Conservation (phyloP, 805 yeast species). For the Cyberlindnera sargentensis region DNA sequence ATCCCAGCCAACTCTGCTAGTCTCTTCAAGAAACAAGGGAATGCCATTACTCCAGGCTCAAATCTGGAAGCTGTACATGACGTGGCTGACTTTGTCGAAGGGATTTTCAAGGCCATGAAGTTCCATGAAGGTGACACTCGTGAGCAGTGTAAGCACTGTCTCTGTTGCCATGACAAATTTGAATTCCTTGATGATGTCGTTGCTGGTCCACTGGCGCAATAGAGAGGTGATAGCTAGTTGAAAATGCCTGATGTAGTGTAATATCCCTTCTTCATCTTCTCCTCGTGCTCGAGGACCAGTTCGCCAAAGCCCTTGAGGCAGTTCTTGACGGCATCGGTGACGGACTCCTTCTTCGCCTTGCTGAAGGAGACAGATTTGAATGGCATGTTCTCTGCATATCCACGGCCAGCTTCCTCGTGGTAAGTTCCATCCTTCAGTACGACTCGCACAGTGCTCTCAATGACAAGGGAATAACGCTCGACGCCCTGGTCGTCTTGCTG, state of each 20-base stretch:
- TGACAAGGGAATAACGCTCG: slow-evolving; percentile 20
- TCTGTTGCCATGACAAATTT: too few relatives aligned
- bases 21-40: too few relatives aligned
- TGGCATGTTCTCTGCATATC: slow-evolving; percentile 56
- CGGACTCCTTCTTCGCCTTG: slow-evolving; percentile 78
- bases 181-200: too few relatives aligned
- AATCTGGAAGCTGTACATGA: too few relatives aligned
- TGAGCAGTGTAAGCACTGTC: too few relatives aligned
- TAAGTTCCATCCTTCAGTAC: slow-evolving; percentile 75
- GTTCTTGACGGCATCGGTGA: slow-evolving; percentile 77
- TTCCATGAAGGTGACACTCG: too few relatives aligned
- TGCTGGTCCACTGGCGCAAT: not conserved
- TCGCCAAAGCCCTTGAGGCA: slow-evolving; percentile 71
- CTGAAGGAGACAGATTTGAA: slow-evolving; percentile 66
- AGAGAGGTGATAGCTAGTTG: slow-evolving; percentile 8
- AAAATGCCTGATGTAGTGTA: slow-evolving; percentile 27
- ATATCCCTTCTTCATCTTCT: slow-evolving; percentile 26
- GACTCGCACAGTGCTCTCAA: slow-evolving; percentile 49
- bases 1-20: too few relatives aligned
- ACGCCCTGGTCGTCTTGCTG: slow-evolving; percentile 4
- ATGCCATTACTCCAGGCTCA: too few relatives aligned
- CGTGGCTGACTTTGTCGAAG: too few relatives aligned
- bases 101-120: too few relatives aligned
- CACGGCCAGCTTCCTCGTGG: slow-evolving; percentile 74
- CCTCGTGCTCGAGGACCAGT: slow-evolving; percentile 40